Evolutionary conservation across 1,284 basidiomycete genomes (phyloP).

Genomic region (Leccinum proximum): DNA sequence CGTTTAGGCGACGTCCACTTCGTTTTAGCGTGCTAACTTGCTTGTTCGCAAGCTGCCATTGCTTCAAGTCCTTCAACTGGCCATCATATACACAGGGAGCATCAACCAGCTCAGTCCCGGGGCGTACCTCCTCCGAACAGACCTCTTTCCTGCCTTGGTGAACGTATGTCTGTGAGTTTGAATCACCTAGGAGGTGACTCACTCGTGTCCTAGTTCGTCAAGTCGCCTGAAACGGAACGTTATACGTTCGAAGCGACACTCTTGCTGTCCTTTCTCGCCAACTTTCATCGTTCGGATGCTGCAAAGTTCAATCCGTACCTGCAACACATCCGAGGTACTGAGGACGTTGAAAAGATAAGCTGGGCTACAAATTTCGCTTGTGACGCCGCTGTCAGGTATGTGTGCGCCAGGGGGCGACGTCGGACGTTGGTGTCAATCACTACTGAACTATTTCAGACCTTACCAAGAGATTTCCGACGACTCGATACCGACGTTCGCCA

Average conservation of each 20-base stretch:
- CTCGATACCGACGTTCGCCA: slow-evolving; percentile 43
- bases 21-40: too few relatives aligned
- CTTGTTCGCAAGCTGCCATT: too few relatives aligned
- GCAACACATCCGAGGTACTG: slow-evolving; percentile 43
- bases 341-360: slow-evolving; percentile 48
- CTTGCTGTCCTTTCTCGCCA: slow-evolving; percentile 54
- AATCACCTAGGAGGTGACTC: not conserved
- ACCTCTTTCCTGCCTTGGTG: slow-evolving; percentile 53
- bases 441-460: slow-evolving; percentile 34
- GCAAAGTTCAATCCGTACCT: slow-evolving; percentile 64
- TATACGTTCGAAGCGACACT: slow-evolving; percentile 57
- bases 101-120: slow-evolving; percentile 62
- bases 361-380: too few relatives aligned
- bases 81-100: too few relatives aligned
- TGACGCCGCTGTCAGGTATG: slow-evolving; percentile 39
- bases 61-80: too few relatives aligned
- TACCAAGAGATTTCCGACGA: slow-evolving; percentile 57
- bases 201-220: slow-evolving; percentile 43
- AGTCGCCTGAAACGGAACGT: slow-evolving; percentile 46
- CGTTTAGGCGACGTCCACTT: too few relatives aligned
- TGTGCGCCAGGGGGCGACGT: slow-evolving; percentile 7
- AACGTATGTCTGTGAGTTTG: slow-evolving; percentile 33
- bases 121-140: slow-evolving; percentile 60
- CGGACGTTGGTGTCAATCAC: not conserved
- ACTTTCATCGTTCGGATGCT: slow-evolving; percentile 67